Evolutionary conservation across 495 filamentous ascomycete species (phyloP), one percentile per base, ranked within the genome.

Genomic region (Parathielavia appendiculata): DNA sequence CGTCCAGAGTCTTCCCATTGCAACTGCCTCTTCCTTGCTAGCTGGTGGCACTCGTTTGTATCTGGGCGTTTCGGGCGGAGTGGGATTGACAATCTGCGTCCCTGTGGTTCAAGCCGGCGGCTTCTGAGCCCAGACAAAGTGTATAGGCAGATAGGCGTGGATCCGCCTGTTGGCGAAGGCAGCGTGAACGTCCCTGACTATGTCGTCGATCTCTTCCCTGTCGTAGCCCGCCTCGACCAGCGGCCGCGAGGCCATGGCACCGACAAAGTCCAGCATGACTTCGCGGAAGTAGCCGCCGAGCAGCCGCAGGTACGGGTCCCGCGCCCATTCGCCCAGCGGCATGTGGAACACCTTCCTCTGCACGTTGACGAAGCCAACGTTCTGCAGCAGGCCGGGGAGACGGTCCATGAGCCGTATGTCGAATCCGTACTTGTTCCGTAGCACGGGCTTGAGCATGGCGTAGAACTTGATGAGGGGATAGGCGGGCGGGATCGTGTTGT

Each of bases 301-400:
- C 61, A 79, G 70, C 54, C 83, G 81, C 63, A 83, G 65, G 22
- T 73, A 71, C n/a, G 69, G 65, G 51, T 87, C 80, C 30, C 69
- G 75, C 4, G 82, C 70, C 86, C 86, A 89, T 10, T 77, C 73
- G 7, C 84, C 84, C 34, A 86, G 63, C 0, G 86, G 86, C 59
- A 85, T 69, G 56, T 85, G 79, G 50, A 76, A 84, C 1, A 72
- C 60, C 30, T 67, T 71, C 46, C 79, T 71, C 14, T 74, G 67
- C n/a, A 85, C 73, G 51, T 83, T 79, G 38, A 74, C 62, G 63
- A 83, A 86, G 7, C 82, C 81, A 5, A 74, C 70, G 11, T 75
- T 58, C 35, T 63, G 49, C 41, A 79, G 70, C 26, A 67, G 58
- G 5, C 66, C 66, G 3, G 70, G 67, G 1, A 84, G 64, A 0